Base-by-base conservation (phyloP, 257 asterid species). In the Nicotiana noctiflora region DNA sequence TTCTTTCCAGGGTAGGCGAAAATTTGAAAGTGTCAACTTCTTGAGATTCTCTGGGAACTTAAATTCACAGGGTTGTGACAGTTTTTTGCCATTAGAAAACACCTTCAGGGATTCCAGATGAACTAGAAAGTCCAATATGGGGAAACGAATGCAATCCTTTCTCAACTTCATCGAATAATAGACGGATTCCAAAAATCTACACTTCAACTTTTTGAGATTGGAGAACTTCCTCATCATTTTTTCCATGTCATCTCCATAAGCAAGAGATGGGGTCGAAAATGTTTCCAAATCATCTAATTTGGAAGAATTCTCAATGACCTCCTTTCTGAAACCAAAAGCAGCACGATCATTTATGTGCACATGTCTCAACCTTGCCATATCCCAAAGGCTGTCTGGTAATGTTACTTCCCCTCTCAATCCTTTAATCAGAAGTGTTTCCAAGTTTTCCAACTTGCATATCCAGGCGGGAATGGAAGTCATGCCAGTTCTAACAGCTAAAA, bases 291-390 rank as follows among this genome's bases (percentile, higher is more conserved):
- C 67, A 23, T 13, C 51, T 1, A 51, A 21, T 60, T 19, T 23
- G 65, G 32, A 60, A 60, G 65, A 21, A 60, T 60, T 19, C 27
- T 60, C 31, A 21, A 21, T 21, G 32, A 9, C 13, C 27, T 21
- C 12, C 21, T 11, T 9, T 40, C 12, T 31, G 75, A 55, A n/a
- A 56, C 5, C 2, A 56, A 56, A 56, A 56, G 12, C 19, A 2
- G 62, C 62, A 6, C 29, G 44, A 19, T n/a, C 8, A 67, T 27
- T 34, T 9, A 80, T 56, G 27, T 76, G 81, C 49, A 84, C n/a
- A 65, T 80, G 84, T 78, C 86, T 74, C 56, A 84, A 65, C 56
- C 23, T 80, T 46, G 14, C 23, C 79, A 84, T 64, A 55, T 37
- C 9, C 79, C 55, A 80, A 52, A 80, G n/a, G 3, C 40, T 13